Conservation (phyloP, 345 rosid genomes). For the Murraya koenigii region DNA sequence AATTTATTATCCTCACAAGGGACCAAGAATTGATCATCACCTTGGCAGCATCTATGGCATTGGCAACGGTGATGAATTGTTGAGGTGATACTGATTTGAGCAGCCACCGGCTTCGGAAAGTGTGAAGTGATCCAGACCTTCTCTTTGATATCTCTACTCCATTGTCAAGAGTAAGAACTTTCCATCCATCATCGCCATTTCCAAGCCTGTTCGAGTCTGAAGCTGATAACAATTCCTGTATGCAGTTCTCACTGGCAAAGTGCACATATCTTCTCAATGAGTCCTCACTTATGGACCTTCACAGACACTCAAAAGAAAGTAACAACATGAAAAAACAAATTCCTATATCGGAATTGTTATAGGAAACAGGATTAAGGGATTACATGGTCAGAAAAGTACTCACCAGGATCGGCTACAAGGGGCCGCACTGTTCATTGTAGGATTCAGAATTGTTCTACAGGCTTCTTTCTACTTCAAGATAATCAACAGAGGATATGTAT, state of each 20-base stretch:
- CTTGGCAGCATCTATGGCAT: conserved; percentile 78
- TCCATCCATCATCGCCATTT: conserved; percentile 65
- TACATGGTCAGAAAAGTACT: background rate
- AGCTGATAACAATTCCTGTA: conserved; percentile 70
- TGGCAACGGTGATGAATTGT: conserved; percentile 74
- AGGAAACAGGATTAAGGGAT: background rate
- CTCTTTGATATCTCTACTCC: conserved; percentile 76
- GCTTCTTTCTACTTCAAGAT: conserved; percentile 2
- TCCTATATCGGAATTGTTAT: background rate
- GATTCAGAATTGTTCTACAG: background rate
- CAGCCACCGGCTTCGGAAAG: conserved; percentile 70
- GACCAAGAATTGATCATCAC: conserved; percentile 24
- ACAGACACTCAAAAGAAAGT: conserved; percentile 34
- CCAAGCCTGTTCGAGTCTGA: conserved; percentile 54
- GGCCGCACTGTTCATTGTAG: conserved; percentile 35
- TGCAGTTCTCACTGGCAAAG: conserved; percentile 77
- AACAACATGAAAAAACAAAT: background rate
- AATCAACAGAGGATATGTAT: background rate
- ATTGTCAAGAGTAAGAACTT: conserved; percentile 40
- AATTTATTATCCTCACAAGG: background rate
- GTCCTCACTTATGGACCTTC: conserved; percentile 78
- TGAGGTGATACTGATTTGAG: conserved; percentile 66
- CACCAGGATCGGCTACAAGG: conserved; percentile 48
- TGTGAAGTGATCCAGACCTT: conserved; percentile 53
- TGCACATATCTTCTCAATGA: conserved; percentile 71